Evolutionary conservation across 768 basidiomycete genomes (phyloP), one percentile per base, ranked within the genome.

Genomic region (Hemileccinum impolitum): DNA sequence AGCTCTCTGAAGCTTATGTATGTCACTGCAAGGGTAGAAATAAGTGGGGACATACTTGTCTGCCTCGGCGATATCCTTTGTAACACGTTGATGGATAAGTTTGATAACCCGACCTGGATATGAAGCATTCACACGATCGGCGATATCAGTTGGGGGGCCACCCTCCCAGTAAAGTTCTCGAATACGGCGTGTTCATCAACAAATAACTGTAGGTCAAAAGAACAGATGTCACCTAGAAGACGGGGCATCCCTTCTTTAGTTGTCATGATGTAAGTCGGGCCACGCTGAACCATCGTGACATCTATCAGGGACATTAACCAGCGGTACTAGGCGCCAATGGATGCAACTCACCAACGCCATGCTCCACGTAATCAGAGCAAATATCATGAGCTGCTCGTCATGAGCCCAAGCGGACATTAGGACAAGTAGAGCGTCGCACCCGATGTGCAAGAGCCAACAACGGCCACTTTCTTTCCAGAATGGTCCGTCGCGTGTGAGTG

Each of bases 391-490:
- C 75, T 70, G 38, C 15, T 28, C 21, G 38, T n/a, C 12, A n/a
- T 57, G 18, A 61, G 54, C 21, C 13, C 9, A 2, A 3, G 17
- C 1, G 14, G 25, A 28, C 17, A 30, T n/a, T 6, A 40, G 9
- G 7, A 15, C 1, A 30, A 12, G 21, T 3, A 47, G 71, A 67
- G 68, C 12, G 70, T 40, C 52, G 19, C 50, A 75, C 77, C 75
- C 2, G 80, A 84, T 11, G 83, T 85, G 45, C 80, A 80, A 13
- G 85, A 74, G 2, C 87, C 87, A 4, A 89, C 68, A 2, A 90
- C 79, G 4, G 82, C 72, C 0, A 87, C 84, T 58, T 82, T 89
- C 69, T 88, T 88, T 13, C 84, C 87, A 1, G 61, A 39, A 55
- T 82, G 81, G 35, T 81, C 80, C 11, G 70, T 65, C 0, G 82